Percentiles rank a stretch among this genome's conserved stretches.
These are phyloP conservation scores for Gracilaria gracilis DNA, from an alignment of 23 red algal species.

Conservation along the genomic window DNA sequence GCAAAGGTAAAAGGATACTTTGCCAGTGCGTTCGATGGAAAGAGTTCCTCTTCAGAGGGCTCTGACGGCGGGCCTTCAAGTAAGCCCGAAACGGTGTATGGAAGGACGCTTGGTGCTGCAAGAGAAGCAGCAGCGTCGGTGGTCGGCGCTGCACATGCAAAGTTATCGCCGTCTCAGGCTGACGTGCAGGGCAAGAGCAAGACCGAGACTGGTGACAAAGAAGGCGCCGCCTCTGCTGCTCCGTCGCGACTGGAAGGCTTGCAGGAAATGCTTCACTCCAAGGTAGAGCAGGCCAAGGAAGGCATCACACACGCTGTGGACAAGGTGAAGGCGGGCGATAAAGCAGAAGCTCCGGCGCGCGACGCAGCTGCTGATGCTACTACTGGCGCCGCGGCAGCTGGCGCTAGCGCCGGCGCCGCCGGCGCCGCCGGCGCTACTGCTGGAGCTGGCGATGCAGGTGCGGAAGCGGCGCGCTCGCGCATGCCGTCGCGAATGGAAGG, in stretches of 20 bases:
- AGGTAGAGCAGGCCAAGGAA: not conserved
- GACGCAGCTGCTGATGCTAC: not conserved
- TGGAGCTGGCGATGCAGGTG: not conserved
- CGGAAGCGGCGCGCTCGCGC: not conserved
- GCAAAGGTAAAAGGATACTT: conserved; percentile 17
- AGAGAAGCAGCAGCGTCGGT: not conserved
- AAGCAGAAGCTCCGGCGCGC: too few species aligned
- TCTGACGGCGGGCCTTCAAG: not conserved
- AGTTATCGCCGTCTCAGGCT: not conserved
- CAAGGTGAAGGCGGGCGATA: not conserved
- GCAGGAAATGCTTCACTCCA: not conserved
- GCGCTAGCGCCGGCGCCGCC: too few species aligned
- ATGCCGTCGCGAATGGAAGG: not conserved
- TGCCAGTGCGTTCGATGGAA: not conserved
- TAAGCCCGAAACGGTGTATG: not conserved
- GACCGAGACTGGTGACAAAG: not conserved
- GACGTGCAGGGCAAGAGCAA: not conserved
- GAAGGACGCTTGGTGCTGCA: not conserved
- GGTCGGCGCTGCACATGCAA: not conserved
- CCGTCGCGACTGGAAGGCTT: not conserved
- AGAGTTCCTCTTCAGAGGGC: not conserved
- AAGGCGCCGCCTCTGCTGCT: not conserved
- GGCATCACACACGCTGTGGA: not conserved
- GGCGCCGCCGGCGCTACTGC: not conserved
- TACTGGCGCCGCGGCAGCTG: too few species aligned